These are phyloP conservation scores for Filobasidium floriforme DNA, from an alignment of 768 basidiomycete species.

Conservation along the genomic window DNA sequence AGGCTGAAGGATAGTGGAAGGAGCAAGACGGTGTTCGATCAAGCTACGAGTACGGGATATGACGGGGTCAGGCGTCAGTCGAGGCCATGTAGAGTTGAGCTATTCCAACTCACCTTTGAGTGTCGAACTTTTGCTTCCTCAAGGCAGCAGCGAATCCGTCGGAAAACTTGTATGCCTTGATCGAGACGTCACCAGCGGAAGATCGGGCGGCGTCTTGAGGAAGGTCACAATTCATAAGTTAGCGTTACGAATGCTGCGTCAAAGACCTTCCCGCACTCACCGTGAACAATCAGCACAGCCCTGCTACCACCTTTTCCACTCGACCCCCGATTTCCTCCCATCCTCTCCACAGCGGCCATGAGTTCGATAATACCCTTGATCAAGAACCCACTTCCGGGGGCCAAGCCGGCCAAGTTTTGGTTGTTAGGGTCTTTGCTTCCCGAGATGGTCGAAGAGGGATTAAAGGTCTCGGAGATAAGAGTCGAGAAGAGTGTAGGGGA, in stretches of 20 bases:
- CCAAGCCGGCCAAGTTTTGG: slow-evolving; percentile 18
- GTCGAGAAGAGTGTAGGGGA: slow-evolving; percentile 81
- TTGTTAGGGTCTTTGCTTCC: slow-evolving; percentile 5
- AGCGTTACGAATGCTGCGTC: not conserved
- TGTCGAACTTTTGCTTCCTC: slow-evolving; percentile 75
- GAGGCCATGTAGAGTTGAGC: not conserved
- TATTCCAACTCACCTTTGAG: slow-evolving; percentile 57
- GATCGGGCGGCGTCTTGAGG: slow-evolving; percentile 24
- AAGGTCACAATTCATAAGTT: not conserved
- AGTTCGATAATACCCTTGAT: slow-evolving; percentile 37
- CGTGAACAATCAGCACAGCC: slow-evolving; percentile 42
- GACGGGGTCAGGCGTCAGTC: slow-evolving; percentile 24
- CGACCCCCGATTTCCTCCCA: slow-evolving; percentile 28
- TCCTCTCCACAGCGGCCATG: slow-evolving; percentile 36
- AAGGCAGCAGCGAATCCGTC: slow-evolving; percentile 70
- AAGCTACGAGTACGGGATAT: slow-evolving; percentile 51
- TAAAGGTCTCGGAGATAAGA: slow-evolving; percentile 72
- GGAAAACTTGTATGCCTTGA: slow-evolving; percentile 81
- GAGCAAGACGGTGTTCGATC: slow-evolving; percentile 70
- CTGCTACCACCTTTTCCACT: slow-evolving; percentile 22
- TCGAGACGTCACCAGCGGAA: slow-evolving; percentile 67
- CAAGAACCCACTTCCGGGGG: slow-evolving; percentile 33
- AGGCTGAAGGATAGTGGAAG: slow-evolving; percentile 77
- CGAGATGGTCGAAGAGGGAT: slow-evolving; percentile 47
- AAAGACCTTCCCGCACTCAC: slow-evolving; percentile 14